These are phyloP conservation scores for Phytophthora uliginosa DNA, from an alignment of 352 stramenopile species.

Conservation along the genomic window DNA sequence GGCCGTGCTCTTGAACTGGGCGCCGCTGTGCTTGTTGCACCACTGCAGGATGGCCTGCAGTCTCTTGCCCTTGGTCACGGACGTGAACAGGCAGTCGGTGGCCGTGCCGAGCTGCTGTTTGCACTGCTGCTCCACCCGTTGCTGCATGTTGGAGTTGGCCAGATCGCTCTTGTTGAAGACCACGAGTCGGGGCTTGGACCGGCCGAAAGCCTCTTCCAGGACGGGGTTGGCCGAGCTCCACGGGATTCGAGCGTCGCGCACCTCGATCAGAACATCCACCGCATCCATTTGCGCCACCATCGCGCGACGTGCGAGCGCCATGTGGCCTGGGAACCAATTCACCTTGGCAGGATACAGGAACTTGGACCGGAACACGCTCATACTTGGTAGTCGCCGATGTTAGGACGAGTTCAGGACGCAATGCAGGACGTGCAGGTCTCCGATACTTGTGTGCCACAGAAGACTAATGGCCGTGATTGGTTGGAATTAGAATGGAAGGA, in stretches of 20 bases:
- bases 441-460: constrained; percentile 23
- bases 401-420: constrained; percentile 13
- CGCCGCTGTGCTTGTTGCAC: constrained; percentile 78
- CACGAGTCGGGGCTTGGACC: constrained; percentile 83
- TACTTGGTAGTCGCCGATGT: constrained; percentile 16
- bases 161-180: constrained; percentile 92
- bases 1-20: constrained; percentile 89
- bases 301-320: constrained; percentile 81
- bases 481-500: not conserved
- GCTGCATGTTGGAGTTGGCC: constrained; percentile 88
- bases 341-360: constrained; percentile 86
- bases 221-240: constrained; percentile 88
- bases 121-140: constrained; percentile 76
- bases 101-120: constrained; percentile 41
- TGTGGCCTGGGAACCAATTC: constrained; percentile 92
- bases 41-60: constrained; percentile 83
- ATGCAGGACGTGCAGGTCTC: constrained; percentile 4
- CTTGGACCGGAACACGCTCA: constrained; percentile 80
- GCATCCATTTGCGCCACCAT: constrained; percentile 87
- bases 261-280: constrained; percentile 87
- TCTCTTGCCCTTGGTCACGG: constrained; percentile 80
- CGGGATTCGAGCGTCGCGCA: constrained; percentile 86
- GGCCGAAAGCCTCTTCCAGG: constrained; percentile 80
- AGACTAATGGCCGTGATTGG: constrained; percentile 15
- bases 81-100: constrained; percentile 82